phyloP scores from a whole-genome alignment of 2,329 filamentous ascomycete species.

The Calonectria hongkongensis region DNA sequence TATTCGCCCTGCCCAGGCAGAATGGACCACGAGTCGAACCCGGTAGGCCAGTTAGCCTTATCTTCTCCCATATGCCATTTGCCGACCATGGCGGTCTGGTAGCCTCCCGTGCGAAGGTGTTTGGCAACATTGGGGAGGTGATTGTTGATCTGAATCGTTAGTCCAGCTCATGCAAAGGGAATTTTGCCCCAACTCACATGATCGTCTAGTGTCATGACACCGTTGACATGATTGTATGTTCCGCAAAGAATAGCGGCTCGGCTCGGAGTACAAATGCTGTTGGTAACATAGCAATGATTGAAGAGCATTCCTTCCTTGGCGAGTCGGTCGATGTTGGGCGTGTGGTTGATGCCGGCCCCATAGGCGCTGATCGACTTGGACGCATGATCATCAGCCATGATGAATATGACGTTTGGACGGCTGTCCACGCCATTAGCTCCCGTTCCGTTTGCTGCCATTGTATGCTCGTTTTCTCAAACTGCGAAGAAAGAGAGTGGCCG shows the following conservation, averaged over 20 bases:
- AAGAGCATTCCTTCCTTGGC: constrained; percentile 70
- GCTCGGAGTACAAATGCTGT: constrained; percentile 72
- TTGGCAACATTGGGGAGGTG: constrained; percentile 71
- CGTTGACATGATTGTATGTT: constrained; percentile 72
- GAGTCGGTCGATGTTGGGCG: constrained; percentile 70
- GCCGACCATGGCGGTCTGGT: constrained; percentile 71
- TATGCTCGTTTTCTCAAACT: not conserved
- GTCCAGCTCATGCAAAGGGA: not conserved
- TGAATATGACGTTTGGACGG: constrained; percentile 64
- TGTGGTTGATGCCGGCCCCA: constrained; percentile 70
- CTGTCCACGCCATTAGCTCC: constrained; percentile 12
- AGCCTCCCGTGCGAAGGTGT: constrained; percentile 66
- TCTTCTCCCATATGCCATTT: constrained; percentile 74
- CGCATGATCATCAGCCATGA: constrained; percentile 74
- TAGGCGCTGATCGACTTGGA: constrained; percentile 69
- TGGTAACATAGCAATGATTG: constrained; percentile 73
- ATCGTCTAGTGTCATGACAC: constrained; percentile 68
- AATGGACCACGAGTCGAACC: constrained; percentile 72
- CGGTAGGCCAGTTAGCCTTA: constrained; percentile 65
- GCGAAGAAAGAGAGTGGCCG: not conserved
- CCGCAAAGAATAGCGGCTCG: constrained; percentile 70
- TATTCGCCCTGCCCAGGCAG: constrained; percentile 72
- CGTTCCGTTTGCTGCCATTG: constrained; percentile 35
- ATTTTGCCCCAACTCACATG: constrained; percentile 50
- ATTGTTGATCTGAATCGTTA: constrained; percentile 65